Evolutionary conservation across 1,284 basidiomycete species (phyloP), one percentile per base, ranked within the genome.

Genomic region (Sporisorium graminicola): DNA sequence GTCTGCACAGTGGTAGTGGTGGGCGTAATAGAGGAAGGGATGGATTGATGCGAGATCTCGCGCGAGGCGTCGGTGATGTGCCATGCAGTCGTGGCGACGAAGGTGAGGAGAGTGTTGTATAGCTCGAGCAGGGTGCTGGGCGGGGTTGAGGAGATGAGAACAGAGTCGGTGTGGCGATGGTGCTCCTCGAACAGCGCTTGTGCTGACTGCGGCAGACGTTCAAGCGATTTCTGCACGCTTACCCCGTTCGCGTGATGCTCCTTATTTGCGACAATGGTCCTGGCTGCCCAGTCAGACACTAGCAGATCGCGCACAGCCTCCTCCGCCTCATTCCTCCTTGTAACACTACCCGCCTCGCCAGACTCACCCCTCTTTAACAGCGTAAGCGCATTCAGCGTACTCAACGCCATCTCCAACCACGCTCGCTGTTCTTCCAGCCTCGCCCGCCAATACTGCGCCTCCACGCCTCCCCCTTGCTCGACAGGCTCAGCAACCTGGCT

Each of bases 31-130:
- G 49, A 9, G 29, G 56, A 29, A 31, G 20, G 18, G n/a, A 26
- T 5, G 33, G 43, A 10, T 31, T 43, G 54, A 7, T 43, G 35
- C 5, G 60, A 58, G 53, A 67, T 52, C 54, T 67, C 89, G 73
- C 94, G 93, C 0, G 93, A 91, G 27, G 92, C 88, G 46, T 91
- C 90, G 89, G 95, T 91, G 27, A 95, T 89, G 24, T 79, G 89
- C 86, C 81, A 89, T 88, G 85, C 94, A 76, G 87, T 92, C 89
- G 78, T 92, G 90, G 40, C 93, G 88, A 85, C 93, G 60, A 85
- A 94, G n/a, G 90, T 90, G 35, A 98, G 88, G 26, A 95, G 88
- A 71, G 91, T 90, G 85, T 92, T 95, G 86, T 93, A 96, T 22
- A 98, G 83, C 24, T 86, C 87, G 1, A 91, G 91, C 31, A 98